Conservation (phyloP, 2,329 filamentous ascomycete genomes). For the Nannizzia gypsea region DNA sequence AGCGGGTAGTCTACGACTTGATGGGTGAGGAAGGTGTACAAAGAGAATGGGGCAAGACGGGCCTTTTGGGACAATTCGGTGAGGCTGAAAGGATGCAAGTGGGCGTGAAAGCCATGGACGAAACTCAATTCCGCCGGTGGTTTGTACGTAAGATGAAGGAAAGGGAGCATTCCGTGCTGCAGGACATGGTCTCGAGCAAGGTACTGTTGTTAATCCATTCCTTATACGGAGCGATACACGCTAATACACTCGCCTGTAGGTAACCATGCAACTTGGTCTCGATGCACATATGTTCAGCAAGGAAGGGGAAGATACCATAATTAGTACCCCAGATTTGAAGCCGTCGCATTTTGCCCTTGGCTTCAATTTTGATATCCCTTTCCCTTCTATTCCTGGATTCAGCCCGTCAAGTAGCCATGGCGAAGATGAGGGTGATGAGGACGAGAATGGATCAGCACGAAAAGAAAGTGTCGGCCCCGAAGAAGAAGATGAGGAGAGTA, state of each 20-base stretch:
- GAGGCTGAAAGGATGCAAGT: constrained; percentile 23
- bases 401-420: constrained; percentile 5
- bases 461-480: constrained; percentile 8
- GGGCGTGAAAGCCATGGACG: constrained; percentile 28
- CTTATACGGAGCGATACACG: neutral
- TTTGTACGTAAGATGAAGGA: constrained; percentile 32
- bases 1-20: constrained; percentile 34
- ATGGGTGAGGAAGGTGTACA: constrained; percentile 31
- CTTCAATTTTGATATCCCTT: constrained; percentile 27
- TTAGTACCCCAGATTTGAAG: constrained; percentile 20
- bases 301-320: constrained; percentile 21
- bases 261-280: constrained; percentile 24
- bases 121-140: constrained; percentile 32
- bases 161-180: constrained; percentile 27
- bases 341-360: constrained; percentile 19
- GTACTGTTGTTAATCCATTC: constrained; percentile 20
- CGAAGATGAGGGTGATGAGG: constrained; percentile 17
- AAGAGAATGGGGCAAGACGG: constrained; percentile 25
- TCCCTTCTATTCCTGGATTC: constrained; percentile 19
- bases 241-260: constrained; percentile 15
- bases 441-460: constrained; percentile 8
- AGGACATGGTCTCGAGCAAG: constrained; percentile 27
- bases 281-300: constrained; percentile 26
- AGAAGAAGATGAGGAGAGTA: constrained; percentile 14
- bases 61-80: constrained; percentile 23